A percentile compares a stretch with the other conserved stretches of the same genome.
These are phyloP conservation scores for Gloeophyllum trabeum DNA, from an alignment of 768 basidiomycete genomes.

Conservation along the genomic window DNA sequence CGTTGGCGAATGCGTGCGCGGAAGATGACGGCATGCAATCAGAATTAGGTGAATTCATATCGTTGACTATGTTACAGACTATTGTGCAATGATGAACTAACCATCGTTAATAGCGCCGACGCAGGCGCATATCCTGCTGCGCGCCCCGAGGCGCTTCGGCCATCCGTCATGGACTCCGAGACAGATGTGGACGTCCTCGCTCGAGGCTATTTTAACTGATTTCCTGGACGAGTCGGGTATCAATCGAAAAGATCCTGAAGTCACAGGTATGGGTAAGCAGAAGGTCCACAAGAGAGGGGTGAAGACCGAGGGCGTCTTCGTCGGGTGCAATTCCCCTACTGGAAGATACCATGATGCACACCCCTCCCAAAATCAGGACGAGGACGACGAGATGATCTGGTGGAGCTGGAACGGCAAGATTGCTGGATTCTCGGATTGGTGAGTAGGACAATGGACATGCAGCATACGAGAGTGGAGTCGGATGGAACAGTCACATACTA, in stretches of 20 bases:
- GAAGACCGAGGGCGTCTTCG: neutral
- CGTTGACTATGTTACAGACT: too few relatives aligned
- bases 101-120: constrained; percentile 37
- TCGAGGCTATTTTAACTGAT: constrained; percentile 21
- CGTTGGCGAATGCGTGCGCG: constrained; percentile 30
- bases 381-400: constrained; percentile 39
- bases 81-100: too few relatives aligned
- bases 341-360: too few relatives aligned
- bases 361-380: too few relatives aligned
- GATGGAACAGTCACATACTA: too few relatives aligned
- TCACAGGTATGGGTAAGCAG: too few relatives aligned
- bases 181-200: constrained; percentile 25
- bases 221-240: neutral
- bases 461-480: too few relatives aligned
- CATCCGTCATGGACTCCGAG: constrained; percentile 37
- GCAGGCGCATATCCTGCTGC: constrained; percentile 33
- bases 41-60: constrained; percentile 24
- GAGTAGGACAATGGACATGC: too few relatives aligned
- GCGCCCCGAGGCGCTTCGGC: constrained; percentile 33
- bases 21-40: constrained; percentile 29
- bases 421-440: constrained; percentile 37
- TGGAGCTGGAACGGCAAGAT: constrained; percentile 41
- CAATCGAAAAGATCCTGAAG: too few relatives aligned
- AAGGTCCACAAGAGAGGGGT: too few relatives aligned
- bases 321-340: too few relatives aligned